Evolutionary conservation across 345 rosid genomes (phyloP), one percentile per base, ranked within the genome.

Genomic region (Mangifera indica): DNA sequence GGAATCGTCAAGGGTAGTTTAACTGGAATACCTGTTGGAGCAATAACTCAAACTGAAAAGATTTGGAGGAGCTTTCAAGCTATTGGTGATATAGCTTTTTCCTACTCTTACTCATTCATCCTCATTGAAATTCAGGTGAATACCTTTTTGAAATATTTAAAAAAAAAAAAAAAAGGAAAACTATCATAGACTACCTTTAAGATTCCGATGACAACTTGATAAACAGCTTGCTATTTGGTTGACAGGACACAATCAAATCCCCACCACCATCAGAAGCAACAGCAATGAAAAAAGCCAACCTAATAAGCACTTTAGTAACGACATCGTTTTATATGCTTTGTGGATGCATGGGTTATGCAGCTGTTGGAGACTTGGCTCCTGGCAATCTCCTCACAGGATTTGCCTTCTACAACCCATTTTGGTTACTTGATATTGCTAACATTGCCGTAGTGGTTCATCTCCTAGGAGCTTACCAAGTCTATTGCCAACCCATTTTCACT

Each of bases 111-210:
- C 76, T 84, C 96, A 7, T 67, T 84, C 56, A 81, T 92, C 79
- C 87, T 92, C 20, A 84, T 90, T 52, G 96, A 92, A 71, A 90
- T 92, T 80, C 97, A 92, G 93, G 97, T 89, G 70, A 7, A 15
- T 15, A 3, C 22, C 13, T 40, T 9, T 64, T 22, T 0, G 0
- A 2, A 10, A 46, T 17, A 8, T 0, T 57, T 2, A 22, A 55
- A 37, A 5, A 5, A 37, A 37, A 5, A 6, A 37, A 6, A 37
- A 37, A 5, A 6, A 37, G 1, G 42, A 7, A 37, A 7, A 37
- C 7, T 37, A 37, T 7, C 42, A 37, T 37, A 6, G 0, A 37
- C 42, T 37, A 37, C 9, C 42, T 1, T 52, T 17, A 13, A 12
- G 18, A 49, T 1, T 3, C 53, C 5, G 17, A 49, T 49, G 53